Percentiles rank a stretch among this genome's conserved stretches.
Conservation (phyloP, 495 filamentous ascomycete species). For the Polyplosphaeria fusca region DNA sequence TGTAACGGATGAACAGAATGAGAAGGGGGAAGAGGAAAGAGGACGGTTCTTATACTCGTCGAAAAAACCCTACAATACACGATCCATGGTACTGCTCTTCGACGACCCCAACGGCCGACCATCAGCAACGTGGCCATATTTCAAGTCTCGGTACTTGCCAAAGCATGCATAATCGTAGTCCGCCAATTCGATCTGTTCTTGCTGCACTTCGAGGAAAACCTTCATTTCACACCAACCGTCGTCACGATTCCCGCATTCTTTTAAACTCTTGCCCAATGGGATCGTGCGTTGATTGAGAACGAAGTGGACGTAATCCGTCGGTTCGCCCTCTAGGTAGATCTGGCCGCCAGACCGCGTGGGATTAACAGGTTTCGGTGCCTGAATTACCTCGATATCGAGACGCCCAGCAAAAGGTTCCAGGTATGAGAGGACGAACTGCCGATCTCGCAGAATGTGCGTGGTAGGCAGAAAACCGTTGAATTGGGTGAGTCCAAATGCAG, state of each 20-base stretch:
- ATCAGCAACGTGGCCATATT: constrained; percentile 47
- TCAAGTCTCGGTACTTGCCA: constrained; percentile 45
- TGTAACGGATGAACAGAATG: no score
- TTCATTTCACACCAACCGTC: constrained; percentile 65
- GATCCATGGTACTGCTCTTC: no score
- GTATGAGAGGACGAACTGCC: constrained; percentile 54
- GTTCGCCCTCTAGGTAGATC: constrained; percentile 28
- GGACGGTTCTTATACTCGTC: no score
- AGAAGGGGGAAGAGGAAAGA: no score
- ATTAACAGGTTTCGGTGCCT: constrained; percentile 51
- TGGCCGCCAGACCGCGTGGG: constrained; percentile 38
- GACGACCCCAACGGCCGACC: constrained; percentile 39
- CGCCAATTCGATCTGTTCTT: constrained; percentile 45
- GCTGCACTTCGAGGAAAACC: constrained; percentile 50
- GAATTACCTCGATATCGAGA: constrained; percentile 63
- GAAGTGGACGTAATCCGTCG: constrained; percentile 62
- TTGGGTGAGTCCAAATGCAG: constrained; percentile 56
- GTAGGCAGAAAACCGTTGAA: constrained; percentile 47
- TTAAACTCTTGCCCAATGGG: constrained; percentile 54
- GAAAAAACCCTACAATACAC: no score
- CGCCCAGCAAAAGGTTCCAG: constrained; percentile 60
- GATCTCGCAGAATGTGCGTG: constrained; percentile 45
- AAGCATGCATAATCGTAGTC: constrained; percentile 55
- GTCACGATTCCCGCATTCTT: constrained; percentile 54
- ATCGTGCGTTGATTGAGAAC: constrained; percentile 62